These are phyloP conservation scores for Cicer bijugum DNA, from an alignment of 306 rosid genomes.

Conservation along the genomic window DNA sequence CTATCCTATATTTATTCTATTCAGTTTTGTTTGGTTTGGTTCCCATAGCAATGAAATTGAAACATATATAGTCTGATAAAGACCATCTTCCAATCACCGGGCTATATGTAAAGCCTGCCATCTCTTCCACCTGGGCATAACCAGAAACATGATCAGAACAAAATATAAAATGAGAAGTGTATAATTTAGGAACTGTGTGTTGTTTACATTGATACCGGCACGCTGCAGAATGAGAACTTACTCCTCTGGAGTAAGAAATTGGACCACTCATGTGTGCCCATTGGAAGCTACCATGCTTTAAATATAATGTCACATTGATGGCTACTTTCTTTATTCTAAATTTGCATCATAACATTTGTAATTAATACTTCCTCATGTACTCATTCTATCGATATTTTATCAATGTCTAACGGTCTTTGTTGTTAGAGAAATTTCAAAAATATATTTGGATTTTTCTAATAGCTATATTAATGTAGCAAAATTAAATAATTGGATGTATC, in stretches of 20 bases:
- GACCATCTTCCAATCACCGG: constrained; percentile 88
- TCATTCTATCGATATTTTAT: neutral
- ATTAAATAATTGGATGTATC: too few species aligned
- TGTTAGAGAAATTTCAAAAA: too few species aligned
- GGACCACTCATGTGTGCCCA: constrained; percentile 88
- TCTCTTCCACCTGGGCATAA: constrained; percentile 75
- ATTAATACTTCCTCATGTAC: neutral
- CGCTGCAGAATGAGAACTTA: constrained; percentile 79
- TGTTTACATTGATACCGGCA: constrained; percentile 64
- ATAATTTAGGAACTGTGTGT: neutral
- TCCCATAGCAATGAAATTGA: constrained; percentile 78
- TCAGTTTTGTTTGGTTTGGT: constrained; percentile 54
- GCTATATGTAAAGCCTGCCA: constrained; percentile 85
- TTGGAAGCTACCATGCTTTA: constrained; percentile 69
- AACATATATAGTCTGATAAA: constrained; percentile 74
- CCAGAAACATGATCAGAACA: neutral
- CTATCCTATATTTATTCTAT: constrained; percentile 15
- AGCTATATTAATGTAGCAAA: too few species aligned
- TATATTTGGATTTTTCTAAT: too few species aligned
- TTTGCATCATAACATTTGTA: neutral
- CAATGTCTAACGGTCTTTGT: neutral
- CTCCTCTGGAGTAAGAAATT: constrained; percentile 81
- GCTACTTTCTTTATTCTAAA: neutral
- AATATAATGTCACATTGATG: constrained; percentile 2
- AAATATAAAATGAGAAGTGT: neutral